Evolutionary conservation across 2,329 filamentous ascomycete species (phyloP), one percentile per base, ranked within the genome.

Genomic region (Colletotrichum camelliae): DNA sequence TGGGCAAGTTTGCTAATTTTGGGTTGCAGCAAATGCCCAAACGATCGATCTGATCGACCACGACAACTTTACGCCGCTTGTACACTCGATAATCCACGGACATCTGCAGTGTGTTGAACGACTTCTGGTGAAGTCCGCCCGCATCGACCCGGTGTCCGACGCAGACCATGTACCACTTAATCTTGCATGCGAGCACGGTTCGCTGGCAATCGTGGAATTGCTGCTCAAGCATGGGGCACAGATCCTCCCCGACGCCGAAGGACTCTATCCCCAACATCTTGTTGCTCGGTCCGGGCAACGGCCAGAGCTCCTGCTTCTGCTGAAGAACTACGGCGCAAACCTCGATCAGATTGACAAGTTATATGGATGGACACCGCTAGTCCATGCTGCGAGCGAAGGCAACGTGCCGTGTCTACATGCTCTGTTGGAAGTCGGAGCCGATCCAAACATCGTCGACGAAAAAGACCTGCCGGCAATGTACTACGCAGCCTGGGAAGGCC

Each of bases 401-500:
- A 97, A 98, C 82, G 94, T 98, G 2, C 93, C 94, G 31, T 98
- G 96, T 81, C 88, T 99, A 58, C 91, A 95, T 79, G 94, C 93
- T 2, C 89, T 99, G 5, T 88, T 99, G 13, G 92, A 95, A 69
- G 92, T 94, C 77, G 94, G 94, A 9, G 96, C 94, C 5, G 92
- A 97, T 80, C 91, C 94, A 1, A 93, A 93, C 78, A 94, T 96
- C 70, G 86, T 95, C 58, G 97, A 99, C 81, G 97, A 99, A 85
- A 99, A 98, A 82, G 94, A 93, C 18, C 89, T 98, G 5, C 95
- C 96, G 3, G 96, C 97, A 33, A 96, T 98, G 93, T 99, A 99
- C 85, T 99, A 99, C 84, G 97, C 97, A 16, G 96, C 96, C 0
- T 99, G 97, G 97, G 97, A 99, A 86, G 97, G 97, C 0, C 95